Base-by-base conservation (phyloP, 345 rosid genomes). In the Abelmoschus esculentus region DNA sequence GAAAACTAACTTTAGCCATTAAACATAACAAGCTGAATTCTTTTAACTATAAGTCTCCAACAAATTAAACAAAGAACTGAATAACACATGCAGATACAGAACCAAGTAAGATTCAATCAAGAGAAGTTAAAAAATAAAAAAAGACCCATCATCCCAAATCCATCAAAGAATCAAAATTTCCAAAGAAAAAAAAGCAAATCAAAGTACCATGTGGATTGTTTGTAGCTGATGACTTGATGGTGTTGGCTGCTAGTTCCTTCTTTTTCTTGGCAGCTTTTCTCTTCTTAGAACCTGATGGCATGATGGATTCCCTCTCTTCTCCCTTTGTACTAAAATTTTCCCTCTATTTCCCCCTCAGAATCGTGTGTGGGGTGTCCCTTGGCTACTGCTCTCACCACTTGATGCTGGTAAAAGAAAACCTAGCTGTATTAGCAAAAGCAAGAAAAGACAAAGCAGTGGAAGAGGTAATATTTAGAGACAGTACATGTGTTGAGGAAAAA, bases 211-310 rank as follows among this genome's bases (percentile, higher is more conserved):
- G 76, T 71, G 80, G 61, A 70, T 57, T 81, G 70, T 72, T 66
- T 70, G 50, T 57, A 54, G 65, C 57, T 56, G 76, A 46, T 29
- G 69, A 61, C 28, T 47, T 70, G 82, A 6, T 79, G 75, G 3
- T 82, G 81, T 70, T 38, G 73, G 85, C 71, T 72, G 73, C 82
- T 70, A 78, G 73, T 50, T 82, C 82, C 82, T 82, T 89, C 93
- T 84, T 91, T 81, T 88, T 95, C 96, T 79, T 88, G 56, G 93
- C 92, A 70, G 96, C 96, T 80, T 88, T 95, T 66, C 99, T 88
- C 86, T 80, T 95, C 86, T 83, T 95, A 15, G 96, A 49, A 80
- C 93, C 96, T 55, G 91, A 61, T 42, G 99, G 96, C 99, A 95
- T 95, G 92, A 76, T 79, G 79, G 73, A 19, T 72, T 19, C 55